phyloP scores from a whole-genome alignment of 441 rosid genomes.

The Adansonia rubrostipa region DNA sequence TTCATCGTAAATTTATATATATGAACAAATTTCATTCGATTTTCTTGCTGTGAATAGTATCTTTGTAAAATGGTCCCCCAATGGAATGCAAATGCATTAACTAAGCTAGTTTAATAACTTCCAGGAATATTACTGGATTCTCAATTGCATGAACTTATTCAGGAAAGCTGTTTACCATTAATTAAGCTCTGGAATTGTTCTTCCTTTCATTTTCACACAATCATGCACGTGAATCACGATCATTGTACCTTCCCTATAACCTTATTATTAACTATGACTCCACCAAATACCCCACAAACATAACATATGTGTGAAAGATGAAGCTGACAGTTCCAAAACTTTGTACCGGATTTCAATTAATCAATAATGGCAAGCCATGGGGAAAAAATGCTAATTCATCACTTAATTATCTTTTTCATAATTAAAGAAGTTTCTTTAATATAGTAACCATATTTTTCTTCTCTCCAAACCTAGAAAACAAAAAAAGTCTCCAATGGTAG shows the following conservation, averaged over 20 bases:
- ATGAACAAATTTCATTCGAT: constrained; percentile 15
- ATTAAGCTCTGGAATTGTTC: not conserved
- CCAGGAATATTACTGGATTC: constrained; percentile 4
- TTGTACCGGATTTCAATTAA: not conserved
- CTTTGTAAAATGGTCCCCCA: constrained; percentile 18
- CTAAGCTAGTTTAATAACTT: not conserved
- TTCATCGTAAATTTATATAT: not conserved
- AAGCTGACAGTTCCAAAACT: not conserved
- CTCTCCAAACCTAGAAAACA: not conserved
- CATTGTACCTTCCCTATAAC: not conserved
- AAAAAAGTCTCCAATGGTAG: not conserved
- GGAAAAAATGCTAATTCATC: not conserved
- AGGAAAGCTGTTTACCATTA: not conserved
- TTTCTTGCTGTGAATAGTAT: constrained; percentile 17
- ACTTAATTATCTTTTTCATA: not conserved
- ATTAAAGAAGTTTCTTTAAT: not conserved
- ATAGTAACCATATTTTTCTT: not conserved
- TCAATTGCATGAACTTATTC: constrained; percentile 12
- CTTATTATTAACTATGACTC: not conserved
- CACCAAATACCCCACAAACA: too few species aligned
- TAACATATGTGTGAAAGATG: not conserved
- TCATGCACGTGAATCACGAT: not conserved
- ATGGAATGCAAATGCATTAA: not conserved
- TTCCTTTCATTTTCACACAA: not conserved
- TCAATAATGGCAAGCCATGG: not conserved